Evolutionary conservation across 2,329 filamentous ascomycete genomes (phyloP).

Genomic region (Periconia sp.): DNA sequence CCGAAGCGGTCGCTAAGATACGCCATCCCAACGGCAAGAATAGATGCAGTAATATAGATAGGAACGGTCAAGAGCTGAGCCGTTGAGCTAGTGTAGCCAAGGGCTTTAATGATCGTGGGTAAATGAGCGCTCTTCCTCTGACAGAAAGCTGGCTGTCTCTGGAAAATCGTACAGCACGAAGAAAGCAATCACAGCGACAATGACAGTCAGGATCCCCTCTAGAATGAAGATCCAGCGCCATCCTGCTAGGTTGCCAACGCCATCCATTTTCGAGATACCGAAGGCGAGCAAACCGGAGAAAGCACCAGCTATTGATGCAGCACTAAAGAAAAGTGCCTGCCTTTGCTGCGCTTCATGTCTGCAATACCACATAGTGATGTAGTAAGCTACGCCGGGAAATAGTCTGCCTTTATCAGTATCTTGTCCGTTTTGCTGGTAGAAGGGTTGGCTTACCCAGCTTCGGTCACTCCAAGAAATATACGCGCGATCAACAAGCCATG

Average conservation of each 20-base stretch:
- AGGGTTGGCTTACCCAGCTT: conserved; percentile 33
- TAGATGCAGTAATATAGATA: conserved; percentile 48
- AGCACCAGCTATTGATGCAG: conserved; percentile 63
- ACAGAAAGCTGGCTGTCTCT: conserved; percentile 64
- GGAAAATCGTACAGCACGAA: conserved; percentile 70
- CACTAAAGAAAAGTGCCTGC: conserved; percentile 65
- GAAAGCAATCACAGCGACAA: conserved; percentile 42
- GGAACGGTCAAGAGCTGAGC: conserved; percentile 53
- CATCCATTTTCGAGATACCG: conserved; percentile 67
- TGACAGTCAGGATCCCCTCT: conserved; percentile 42
- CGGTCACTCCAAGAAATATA: conserved; percentile 52
- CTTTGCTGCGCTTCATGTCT: conserved; percentile 64
- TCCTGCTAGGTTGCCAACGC: conserved; percentile 49
- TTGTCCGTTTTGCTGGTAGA: neutral
- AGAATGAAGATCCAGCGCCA: conserved; percentile 42
- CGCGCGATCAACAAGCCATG: conserved; percentile 53
- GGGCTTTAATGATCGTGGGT: conserved; percentile 55
- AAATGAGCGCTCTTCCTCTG: conserved; percentile 58
- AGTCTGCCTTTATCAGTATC: conserved; percentile 22
- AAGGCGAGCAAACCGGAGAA: conserved; percentile 66
- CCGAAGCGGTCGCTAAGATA: conserved; percentile 37
- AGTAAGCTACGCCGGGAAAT: conserved; percentile 53
- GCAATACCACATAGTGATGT: conserved; percentile 69
- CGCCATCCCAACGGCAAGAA: conserved; percentile 41
- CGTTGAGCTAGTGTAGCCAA: conserved; percentile 48